Base-by-base conservation (phyloP, 2,329 filamentous ascomycete species). In the Microdochium nivale region DNA sequence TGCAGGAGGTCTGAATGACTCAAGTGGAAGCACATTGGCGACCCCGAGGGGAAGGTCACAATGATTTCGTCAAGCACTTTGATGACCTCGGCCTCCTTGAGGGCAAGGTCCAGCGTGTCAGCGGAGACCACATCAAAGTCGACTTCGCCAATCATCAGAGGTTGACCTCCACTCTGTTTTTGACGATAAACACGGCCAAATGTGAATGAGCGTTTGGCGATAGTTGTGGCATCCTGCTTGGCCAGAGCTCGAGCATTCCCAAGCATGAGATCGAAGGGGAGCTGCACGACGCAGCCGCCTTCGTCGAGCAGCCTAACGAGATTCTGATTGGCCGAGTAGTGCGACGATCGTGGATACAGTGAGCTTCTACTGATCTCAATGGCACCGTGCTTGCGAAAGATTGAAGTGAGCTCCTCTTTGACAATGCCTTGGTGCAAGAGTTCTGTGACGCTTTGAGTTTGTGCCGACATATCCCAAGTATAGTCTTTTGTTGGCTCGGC, bases 121-220 rank as follows among this genome's bases (percentile, higher is more conserved):
- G 82, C 80, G 1, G 90, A 92, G n/a, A 96, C 80, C 54, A 99
- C 90, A 68, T 99, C 94, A 65, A 97, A 99, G 65, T 97, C 91
- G 2, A 95, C 91, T 64, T 97, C 94, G 10, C 88, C 87, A 64
- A 89, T 87, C 61, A 86, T 87, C 52, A 80, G 79, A 7, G 94
- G 94, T 59, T 95, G 88, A 2, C 89, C 88, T 8, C 89, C 90
- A 51, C 84, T 84, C 48, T 83, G 76, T 47, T 80, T 84, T 56
- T 95, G 88, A 40, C 94, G 82, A 64, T 90, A 97, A 1, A 97
- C 90, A 32, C 79, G 86, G 7, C 90, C 91, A 65, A 99, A 96
- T 0, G 88, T 83, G 66, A 90, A 96, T 0, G 88, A 88, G 57
- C 89, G 87, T 58, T 88, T 81, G 4, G 89, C 70, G 1, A 82